Base-by-base conservation (phyloP, 1,139 yeast species). In the Cylindricascospora bacillispora region DNA sequence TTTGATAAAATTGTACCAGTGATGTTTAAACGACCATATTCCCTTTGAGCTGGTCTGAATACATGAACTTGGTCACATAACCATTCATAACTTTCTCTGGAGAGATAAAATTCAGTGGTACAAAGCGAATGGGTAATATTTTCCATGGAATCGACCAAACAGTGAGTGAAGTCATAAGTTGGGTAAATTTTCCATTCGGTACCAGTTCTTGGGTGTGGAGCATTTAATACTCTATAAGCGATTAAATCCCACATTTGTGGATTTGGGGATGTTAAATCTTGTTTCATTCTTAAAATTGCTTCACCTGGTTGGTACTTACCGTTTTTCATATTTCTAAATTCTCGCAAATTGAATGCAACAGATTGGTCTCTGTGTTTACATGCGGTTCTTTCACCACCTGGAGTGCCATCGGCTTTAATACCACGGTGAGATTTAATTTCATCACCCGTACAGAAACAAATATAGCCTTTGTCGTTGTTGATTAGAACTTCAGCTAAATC, bases 181-280 rank as follows among this genome's bases (percentile, higher is more conserved):
- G 99, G 99, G 53, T 92, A 92, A 37, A 92, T 86, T 59, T 79
- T 83, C 99, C 99, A 92, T 57, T 80, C 80, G 53, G 72, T 77
- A 33, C 97, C 98, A 11, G 98, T 89, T 60, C 98, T 77, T 57
- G 89, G 94, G 59, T 92, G 98, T 17, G 83, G 72, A 15, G 94
- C 86, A 46, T 86, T 67, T 46, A 92, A 65, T 5, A 92, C 95
- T 57, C 99, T 73, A 62, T 92, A 92, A n/a, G 98, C 98, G 36
- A 89, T 93, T 44, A 89, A 70, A 59, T 92, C 99, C 98, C 99
- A 92, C 98, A 92, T 92, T 62, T 89, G 98, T 13, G 98, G 98
- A 43, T 83, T 81, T 41, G 95, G 93, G 22, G 92, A 80, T n/a
- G 59, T 56, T 40, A 89, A 63, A 54, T 89, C 94, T 65, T 83